These are phyloP conservation scores for Aspergillus cristatus DNA, from an alignment of 495 filamentous ascomycete species.

Conservation along the genomic window DNA sequence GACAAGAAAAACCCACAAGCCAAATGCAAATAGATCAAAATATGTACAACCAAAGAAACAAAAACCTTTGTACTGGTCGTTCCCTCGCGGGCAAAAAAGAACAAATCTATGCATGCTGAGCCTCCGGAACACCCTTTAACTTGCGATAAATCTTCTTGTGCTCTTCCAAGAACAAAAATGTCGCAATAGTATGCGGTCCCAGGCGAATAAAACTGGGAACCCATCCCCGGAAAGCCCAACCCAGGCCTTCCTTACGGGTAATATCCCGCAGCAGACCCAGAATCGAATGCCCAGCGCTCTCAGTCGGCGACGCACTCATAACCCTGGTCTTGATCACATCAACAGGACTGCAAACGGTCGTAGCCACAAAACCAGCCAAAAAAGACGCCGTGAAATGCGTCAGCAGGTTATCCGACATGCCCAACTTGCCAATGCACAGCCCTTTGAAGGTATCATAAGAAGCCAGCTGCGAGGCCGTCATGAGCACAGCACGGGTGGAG, in stretches of 20 bases:
- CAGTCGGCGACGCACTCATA: conserved; percentile 60
- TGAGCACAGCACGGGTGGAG: conserved; percentile 77
- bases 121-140: conserved; percentile 30
- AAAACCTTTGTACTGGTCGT: conserved; percentile 9
- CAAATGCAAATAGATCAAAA: conserved; percentile 1
- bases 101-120: conserved; percentile 7
- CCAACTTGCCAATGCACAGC: conserved; percentile 54
- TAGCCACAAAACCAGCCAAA: conserved; percentile 85
- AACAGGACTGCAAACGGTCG: conserved; percentile 88
- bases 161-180: conserved; percentile 90
- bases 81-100: conserved; percentile 12
- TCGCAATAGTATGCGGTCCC: conserved; percentile 87
- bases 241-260: conserved; percentile 64
- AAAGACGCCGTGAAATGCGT: conserved; percentile 86
- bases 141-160: conserved; percentile 47
- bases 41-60: conserved; percentile 12
- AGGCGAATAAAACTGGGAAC: conserved; percentile 91
- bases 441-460: conserved; percentile 89
- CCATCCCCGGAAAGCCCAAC: conserved; percentile 98
- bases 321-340: conserved; percentile 97
- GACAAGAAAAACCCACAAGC: conserved; percentile 2
- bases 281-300: conserved; percentile 48
- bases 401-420: conserved; percentile 63
- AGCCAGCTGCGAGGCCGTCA: conserved; percentile 87
- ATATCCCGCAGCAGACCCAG: conserved; percentile 54